phyloP scores from a whole-genome alignment of 345 rosid species.

The Hirschfeldia incana region DNA sequence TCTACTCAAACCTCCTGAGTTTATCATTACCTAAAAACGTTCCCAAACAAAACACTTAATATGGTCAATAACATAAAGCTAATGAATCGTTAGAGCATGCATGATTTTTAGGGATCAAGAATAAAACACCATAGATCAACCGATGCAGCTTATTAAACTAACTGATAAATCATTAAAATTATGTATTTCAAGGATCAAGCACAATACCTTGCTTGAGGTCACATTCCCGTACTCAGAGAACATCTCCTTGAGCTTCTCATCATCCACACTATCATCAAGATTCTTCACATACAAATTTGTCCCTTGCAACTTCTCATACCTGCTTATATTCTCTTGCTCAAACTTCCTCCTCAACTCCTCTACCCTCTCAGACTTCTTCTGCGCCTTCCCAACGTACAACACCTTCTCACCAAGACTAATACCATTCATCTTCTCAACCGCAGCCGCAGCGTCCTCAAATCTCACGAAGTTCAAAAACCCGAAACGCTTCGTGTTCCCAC shows the following conservation, averaged over 20 bases:
- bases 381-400: constrained; percentile 75
- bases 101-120: neutral
- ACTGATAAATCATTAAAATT: neutral
- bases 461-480: constrained; percentile 72
- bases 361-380: constrained; percentile 67
- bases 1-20: constrained; percentile 56
- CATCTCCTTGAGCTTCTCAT: constrained; percentile 59
- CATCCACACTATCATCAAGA: constrained; percentile 57
- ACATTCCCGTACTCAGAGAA: constrained; percentile 65
- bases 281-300: constrained; percentile 70
- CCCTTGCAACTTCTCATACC: constrained; percentile 57
- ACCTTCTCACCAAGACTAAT: constrained; percentile 48
- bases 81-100: neutral
- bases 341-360: constrained; percentile 58
- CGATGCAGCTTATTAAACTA: neutral
- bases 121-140: neutral
- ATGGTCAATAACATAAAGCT: neutral
- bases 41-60: neutral
- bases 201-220: constrained; percentile 65
- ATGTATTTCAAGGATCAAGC: neutral
- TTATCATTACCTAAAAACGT: constrained; percentile 53
- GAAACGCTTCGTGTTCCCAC: constrained; percentile 69
- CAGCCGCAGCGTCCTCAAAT: constrained; percentile 54
- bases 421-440: constrained; percentile 66
- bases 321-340: constrained; percentile 54